Evolutionary conservation across 768 basidiomycete genomes (phyloP).

Genomic region (Paxillus rubicundulus): DNA sequence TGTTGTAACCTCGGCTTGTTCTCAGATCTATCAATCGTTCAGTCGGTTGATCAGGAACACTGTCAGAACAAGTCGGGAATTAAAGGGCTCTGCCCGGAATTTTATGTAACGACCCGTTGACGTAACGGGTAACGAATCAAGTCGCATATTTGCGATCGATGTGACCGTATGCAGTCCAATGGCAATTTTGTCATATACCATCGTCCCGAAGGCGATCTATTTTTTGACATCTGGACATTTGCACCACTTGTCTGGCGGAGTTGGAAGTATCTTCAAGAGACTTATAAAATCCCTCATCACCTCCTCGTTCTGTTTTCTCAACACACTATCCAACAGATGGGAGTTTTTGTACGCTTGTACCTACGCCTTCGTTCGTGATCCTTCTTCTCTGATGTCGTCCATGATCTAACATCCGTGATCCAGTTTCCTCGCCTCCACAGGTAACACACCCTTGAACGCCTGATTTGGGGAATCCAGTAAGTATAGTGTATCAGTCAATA

Average conservation of each 20-base stretch:
- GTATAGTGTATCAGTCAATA: not conserved
- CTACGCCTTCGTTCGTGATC: slow-evolving; percentile 25
- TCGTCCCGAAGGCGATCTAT: slow-evolving; percentile 25
- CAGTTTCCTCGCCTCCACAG: slow-evolving; percentile 26
- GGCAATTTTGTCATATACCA: not conserved
- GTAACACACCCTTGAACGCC: slow-evolving; percentile 30
- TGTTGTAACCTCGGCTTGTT: too few relatives aligned
- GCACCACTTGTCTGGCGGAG: slow-evolving; percentile 26
- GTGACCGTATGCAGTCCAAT: not conserved
- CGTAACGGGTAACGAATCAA: not conserved
- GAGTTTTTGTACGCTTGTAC: slow-evolving; percentile 30
- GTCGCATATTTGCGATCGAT: slow-evolving; percentile 4
- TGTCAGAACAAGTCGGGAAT: too few relatives aligned
- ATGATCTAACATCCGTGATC: slow-evolving; percentile 7
- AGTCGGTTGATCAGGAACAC: too few relatives aligned
- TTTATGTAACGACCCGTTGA: too few relatives aligned
- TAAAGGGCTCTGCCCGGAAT: not conserved
- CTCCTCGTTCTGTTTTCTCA: slow-evolving; percentile 6
- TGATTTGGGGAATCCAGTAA: slow-evolving; percentile 12
- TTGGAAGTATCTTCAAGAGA: slow-evolving; percentile 13
- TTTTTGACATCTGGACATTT: not conserved
- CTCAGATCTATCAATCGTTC: too few relatives aligned
- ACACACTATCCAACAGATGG: slow-evolving; percentile 33
- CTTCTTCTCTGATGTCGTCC: not conserved
- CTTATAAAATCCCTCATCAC: slow-evolving; percentile 18